phyloP scores from a whole-genome alignment of 2,329 filamentous ascomycete species.

The Cercospora canescens region DNA sequence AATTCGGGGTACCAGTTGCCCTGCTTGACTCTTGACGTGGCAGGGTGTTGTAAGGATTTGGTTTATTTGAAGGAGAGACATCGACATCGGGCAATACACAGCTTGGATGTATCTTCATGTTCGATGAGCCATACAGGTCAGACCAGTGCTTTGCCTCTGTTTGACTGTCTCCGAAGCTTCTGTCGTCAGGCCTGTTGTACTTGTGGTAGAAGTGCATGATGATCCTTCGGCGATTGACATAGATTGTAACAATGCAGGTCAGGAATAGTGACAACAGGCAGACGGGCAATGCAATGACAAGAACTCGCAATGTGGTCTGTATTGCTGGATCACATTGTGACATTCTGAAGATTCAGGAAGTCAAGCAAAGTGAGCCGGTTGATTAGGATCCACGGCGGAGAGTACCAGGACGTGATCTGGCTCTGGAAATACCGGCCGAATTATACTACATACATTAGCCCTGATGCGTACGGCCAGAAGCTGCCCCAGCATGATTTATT shows the following conservation, averaged over 20 bases:
- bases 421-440: background rate
- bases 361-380: background rate
- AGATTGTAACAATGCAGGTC: background rate
- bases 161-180: background rate
- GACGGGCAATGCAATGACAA: conserved; percentile 10
- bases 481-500: background rate
- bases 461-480: background rate
- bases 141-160: conserved; percentile 4
- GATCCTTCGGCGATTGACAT: conserved; percentile 7
- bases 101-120: background rate
- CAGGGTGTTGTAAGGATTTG: background rate
- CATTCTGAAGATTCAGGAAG: background rate
- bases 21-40: conserved; percentile 1
- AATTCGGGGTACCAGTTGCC: background rate
- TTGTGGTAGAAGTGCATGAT: conserved; percentile 8
- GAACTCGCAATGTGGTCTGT: background rate
- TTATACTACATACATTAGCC: background rate
- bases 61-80: background rate
- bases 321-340: background rate
- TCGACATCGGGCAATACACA: conserved; percentile 5
- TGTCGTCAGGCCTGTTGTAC: background rate
- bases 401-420: background rate
- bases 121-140: background rate
- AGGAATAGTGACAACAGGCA: background rate
- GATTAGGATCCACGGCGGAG: background rate